Evolutionary conservation across 164 flowering plant genomes (phyloP).

Genomic region (Umbilicus rupestris): DNA sequence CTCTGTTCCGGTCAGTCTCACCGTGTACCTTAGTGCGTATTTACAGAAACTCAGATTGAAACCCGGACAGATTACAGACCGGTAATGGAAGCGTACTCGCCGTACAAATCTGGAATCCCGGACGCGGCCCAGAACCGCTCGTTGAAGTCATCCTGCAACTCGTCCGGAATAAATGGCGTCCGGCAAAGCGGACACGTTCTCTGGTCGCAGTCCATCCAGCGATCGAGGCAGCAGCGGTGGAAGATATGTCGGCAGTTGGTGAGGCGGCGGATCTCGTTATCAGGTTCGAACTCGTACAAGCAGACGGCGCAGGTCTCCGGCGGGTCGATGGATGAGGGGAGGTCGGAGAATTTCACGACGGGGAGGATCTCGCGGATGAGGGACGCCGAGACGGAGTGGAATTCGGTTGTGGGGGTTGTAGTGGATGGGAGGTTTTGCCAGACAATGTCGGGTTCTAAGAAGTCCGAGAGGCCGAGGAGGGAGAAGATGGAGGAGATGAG

Average conservation of each 20-base stretch:
- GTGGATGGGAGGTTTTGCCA: slow-evolving; percentile 12
- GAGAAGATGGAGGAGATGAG: slow-evolving; percentile 26
- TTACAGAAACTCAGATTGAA: neutral
- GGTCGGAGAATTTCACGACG: slow-evolving; percentile 40
- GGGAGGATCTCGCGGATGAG: slow-evolving; percentile 57
- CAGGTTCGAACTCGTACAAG: slow-evolving; percentile 45
- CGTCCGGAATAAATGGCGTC: slow-evolving; percentile 40
- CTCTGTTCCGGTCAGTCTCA: no score
- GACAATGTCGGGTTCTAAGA: slow-evolving; percentile 35
- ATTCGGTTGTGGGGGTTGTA: no score
- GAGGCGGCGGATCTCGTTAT: slow-evolving; percentile 53
- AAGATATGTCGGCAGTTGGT: slow-evolving; percentile 58
- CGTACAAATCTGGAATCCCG: slow-evolving; percentile 35
- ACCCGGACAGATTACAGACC: neutral
- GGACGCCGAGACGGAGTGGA: slow-evolving; percentile 23
- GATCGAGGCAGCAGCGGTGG: slow-evolving; percentile 63
- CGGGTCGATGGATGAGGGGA: slow-evolving; percentile 14
- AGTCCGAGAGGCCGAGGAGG: slow-evolving; percentile 31
- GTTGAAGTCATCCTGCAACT: slow-evolving; percentile 37
- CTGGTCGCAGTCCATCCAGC: slow-evolving; percentile 72
- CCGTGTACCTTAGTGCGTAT: no score
- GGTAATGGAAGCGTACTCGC: slow-evolving; percentile 21
- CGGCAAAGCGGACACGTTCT: slow-evolving; percentile 65
- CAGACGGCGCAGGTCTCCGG: slow-evolving; percentile 63
- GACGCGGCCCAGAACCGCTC: slow-evolving; percentile 53